phyloP scores from a whole-genome alignment of 1,139 yeast species.

The Pneumocystis wakefieldiae region DNA sequence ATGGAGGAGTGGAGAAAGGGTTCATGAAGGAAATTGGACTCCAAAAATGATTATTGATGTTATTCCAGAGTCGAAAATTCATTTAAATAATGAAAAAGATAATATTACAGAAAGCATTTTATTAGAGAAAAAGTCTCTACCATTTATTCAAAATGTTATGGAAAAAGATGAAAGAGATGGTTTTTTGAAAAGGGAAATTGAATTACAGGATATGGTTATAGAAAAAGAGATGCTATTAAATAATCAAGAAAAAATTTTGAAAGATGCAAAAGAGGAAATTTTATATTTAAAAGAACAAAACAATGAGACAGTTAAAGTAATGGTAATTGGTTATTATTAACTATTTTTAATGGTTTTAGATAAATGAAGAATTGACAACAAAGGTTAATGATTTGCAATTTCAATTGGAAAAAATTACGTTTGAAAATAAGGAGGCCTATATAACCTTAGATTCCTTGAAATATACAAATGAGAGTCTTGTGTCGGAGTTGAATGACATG shows the following conservation, averaged over 20 bases:
- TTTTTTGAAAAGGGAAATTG: slow-evolving; percentile 23
- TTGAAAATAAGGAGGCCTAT: slow-evolving; percentile 22
- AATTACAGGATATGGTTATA: slow-evolving; percentile 24
- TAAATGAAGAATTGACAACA: slow-evolving; percentile 9
- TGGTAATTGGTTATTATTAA: neutral
- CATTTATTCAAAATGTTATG: slow-evolving; percentile 2
- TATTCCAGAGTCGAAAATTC: neutral
- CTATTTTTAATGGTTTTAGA: neutral
- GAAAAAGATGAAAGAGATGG: slow-evolving; percentile 19
- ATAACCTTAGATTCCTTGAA: slow-evolving; percentile 19
- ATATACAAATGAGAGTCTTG: slow-evolving; percentile 20
- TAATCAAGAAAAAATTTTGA: slow-evolving; percentile 15
- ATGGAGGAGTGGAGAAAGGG: slow-evolving; percentile 35
- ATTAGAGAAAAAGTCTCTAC: slow-evolving; percentile 4
- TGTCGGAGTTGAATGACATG: slow-evolving; percentile 17
- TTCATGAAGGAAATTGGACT: slow-evolving; percentile 26
- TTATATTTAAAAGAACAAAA: slow-evolving; percentile 15
- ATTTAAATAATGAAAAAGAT: neutral
- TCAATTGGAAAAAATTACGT: slow-evolving; percentile 20
- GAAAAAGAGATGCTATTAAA: slow-evolving; percentile 22
- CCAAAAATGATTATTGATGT: slow-evolving; percentile 14
- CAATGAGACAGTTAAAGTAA: slow-evolving; percentile 17
- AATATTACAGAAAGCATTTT: neutral
- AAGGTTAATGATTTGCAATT: slow-evolving; percentile 16
- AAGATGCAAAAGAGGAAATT: slow-evolving; percentile 11